Conservation (phyloP, 805 yeast species). For the Sugiyamaella marilandica region DNA sequence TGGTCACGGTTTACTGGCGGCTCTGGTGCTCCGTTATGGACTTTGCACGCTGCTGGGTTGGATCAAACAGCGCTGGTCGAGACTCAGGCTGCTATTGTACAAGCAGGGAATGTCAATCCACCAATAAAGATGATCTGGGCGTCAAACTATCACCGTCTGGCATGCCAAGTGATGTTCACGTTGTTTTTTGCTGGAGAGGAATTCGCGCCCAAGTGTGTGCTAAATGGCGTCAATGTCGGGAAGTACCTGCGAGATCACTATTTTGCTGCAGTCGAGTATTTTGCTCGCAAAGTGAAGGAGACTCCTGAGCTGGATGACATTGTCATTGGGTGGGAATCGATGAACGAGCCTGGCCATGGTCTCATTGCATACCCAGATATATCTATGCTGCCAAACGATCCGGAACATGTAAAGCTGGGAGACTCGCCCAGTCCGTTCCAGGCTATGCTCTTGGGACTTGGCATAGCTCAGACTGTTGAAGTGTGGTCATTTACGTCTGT, state of each 20-base stretch:
- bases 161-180: slow-evolving; percentile 77
- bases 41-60: slow-evolving; percentile 81
- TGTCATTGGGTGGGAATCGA: slow-evolving; percentile 71
- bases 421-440: slow-evolving; percentile 78
- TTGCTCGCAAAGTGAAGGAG: slow-evolving; percentile 40
- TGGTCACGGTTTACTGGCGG: slow-evolving; percentile 92
- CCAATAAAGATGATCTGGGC: slow-evolving; percentile 80
- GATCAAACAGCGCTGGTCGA: slow-evolving; percentile 62
- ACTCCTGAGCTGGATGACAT: slow-evolving; percentile 39
- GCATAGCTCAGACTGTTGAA: slow-evolving; percentile 61
- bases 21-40: slow-evolving; percentile 93
- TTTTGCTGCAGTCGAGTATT: slow-evolving; percentile 46
- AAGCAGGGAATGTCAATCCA: slow-evolving; percentile 39
- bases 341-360: slow-evolving; percentile 85
- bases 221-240: slow-evolving; percentile 67
- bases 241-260: slow-evolving; percentile 66
- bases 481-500: slow-evolving; percentile 61
- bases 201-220: slow-evolving; percentile 69
- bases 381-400: slow-evolving; percentile 45
- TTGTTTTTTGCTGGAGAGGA: slow-evolving; percentile 73
- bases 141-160: slow-evolving; percentile 74
- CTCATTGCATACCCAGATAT: slow-evolving; percentile 59
- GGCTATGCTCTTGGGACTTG: slow-evolving; percentile 68
- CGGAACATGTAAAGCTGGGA: slow-evolving; percentile 64
- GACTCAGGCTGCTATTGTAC: slow-evolving; percentile 75